Conservation (phyloP, 768 basidiomycete species). For the Pleurotus pulmonarius region DNA sequence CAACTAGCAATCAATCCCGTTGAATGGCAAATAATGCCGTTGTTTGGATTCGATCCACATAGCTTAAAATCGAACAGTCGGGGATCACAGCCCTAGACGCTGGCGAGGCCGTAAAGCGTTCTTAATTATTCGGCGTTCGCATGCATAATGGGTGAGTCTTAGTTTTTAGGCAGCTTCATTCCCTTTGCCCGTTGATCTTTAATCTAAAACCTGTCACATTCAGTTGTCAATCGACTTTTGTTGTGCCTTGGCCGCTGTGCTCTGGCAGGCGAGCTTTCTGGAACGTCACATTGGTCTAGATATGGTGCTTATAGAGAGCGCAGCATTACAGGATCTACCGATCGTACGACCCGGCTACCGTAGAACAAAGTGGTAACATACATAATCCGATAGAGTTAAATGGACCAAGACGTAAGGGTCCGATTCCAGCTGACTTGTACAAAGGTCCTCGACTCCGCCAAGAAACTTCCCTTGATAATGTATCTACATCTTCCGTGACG, state of each 20-base stretch:
- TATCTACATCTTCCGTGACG: slow-evolving; percentile 5
- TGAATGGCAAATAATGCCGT: too few species aligned
- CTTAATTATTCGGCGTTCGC: too few species aligned
- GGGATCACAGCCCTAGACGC: not conserved
- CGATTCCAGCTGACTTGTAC: not conserved
- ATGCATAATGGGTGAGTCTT: too few species aligned
- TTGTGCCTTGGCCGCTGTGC: not conserved
- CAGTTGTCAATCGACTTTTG: slow-evolving; percentile 1
- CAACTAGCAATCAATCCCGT: too few species aligned
- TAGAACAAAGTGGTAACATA: too few species aligned
- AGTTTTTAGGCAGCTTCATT: too few species aligned
- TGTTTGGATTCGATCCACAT: not conserved
- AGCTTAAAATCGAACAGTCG: not conserved
- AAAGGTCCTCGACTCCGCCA: not conserved
- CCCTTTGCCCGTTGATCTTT: too few species aligned
- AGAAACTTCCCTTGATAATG: not conserved
- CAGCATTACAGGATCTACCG: not conserved
- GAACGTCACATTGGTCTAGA: slow-evolving; percentile 1
- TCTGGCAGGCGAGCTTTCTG: not conserved
- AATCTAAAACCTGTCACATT: not conserved
- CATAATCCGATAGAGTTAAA: too few species aligned
- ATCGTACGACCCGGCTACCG: too few species aligned
- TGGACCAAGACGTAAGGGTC: not conserved
- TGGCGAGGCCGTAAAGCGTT: too few species aligned
- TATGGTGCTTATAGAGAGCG: not conserved